A percentile compares a stretch with the other conserved stretches of the same genome.
These are phyloP conservation scores for Phoenix dactylifera DNA, from an alignment of 176 grass and related monocot species.

Conservation along the genomic window DNA sequence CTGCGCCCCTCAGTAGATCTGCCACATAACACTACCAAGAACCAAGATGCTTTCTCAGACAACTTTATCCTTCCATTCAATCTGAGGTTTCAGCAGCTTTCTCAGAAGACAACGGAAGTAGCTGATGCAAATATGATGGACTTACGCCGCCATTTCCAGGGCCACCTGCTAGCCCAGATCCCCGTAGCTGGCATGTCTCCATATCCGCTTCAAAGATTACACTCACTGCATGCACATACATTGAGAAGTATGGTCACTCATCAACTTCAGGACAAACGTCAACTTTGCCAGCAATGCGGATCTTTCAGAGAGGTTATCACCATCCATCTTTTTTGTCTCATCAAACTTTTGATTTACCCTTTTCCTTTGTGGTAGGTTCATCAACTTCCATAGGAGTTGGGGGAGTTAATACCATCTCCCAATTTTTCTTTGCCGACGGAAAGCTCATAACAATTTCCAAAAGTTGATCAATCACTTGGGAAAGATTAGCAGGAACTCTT, in stretches of 20 bases:
- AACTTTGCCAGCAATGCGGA: constrained; percentile 40
- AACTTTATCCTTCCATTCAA: constrained; percentile 51
- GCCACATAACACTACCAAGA: constrained; percentile 59
- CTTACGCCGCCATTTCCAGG: constrained; percentile 39
- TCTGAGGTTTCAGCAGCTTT: constrained; percentile 31
- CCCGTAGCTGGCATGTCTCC: constrained; percentile 35
- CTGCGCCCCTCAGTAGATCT: constrained; percentile 60
- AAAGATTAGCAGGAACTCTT: constrained; percentile 50
- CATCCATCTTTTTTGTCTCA: constrained; percentile 32
- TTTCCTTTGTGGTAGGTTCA: constrained; percentile 30
- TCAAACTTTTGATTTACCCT: constrained; percentile 75
- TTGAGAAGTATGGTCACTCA: constrained; percentile 76
- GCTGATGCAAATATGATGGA: constrained; percentile 71
- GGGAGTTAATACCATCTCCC: constrained; percentile 20
- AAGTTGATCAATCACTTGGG: constrained; percentile 66
- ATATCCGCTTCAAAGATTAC: constrained; percentile 74
- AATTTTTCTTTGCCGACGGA: constrained; percentile 34
- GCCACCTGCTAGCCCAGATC: constrained; percentile 12
- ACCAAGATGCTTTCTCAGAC: constrained; percentile 56
- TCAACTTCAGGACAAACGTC: constrained; percentile 70
- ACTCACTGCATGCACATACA: constrained; percentile 54
- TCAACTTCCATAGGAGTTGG: constrained; percentile 54
- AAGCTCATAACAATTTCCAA: constrained; percentile 72
- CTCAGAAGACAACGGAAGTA: constrained; percentile 42
- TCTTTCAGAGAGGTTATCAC: constrained; percentile 34